A percentile compares a stretch with the other conserved stretches of the same genome.
phyloP scores from a whole-genome alignment of 2,329 filamentous ascomycete genomes.

The Alternaria brassicicola region DNA sequence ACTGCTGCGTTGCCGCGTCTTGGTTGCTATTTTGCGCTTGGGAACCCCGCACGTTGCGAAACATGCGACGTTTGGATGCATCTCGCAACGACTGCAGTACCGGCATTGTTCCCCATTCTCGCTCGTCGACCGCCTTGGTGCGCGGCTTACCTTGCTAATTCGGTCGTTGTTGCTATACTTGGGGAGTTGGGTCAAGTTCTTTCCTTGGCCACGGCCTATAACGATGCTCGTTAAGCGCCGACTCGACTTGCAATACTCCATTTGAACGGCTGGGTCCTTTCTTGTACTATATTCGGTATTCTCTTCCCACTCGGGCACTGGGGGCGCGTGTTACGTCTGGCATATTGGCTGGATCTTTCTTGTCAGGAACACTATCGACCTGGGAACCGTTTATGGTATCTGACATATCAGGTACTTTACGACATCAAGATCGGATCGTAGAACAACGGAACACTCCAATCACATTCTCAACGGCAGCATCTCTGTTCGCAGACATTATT shows the following conservation, averaged over 20 bases:
- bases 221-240: slow-evolving; percentile 1
- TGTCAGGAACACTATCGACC: background rate
- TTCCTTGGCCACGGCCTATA: background rate
- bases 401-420: background rate
- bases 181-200: background rate
- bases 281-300: slow-evolving; percentile 1
- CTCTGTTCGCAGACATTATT: background rate
- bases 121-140: background rate
- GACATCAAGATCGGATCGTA: background rate
- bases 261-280: background rate
- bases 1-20: background rate
- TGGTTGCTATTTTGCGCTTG: slow-evolving; percentile 6
- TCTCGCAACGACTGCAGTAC: background rate
- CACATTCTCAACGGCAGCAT: background rate
- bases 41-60: slow-evolving; percentile 11
- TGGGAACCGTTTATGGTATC: background rate
- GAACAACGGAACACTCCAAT: background rate
- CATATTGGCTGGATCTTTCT: background rate
- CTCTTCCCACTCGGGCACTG: background rate
- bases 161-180: background rate
- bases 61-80: slow-evolving; percentile 3
- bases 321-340: background rate
- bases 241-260: background rate
- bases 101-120: background rate
- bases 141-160: background rate